phyloP scores from a whole-genome alignment of 2,329 filamentous ascomycete genomes.

The Lasiodiplodia sp. region DNA sequence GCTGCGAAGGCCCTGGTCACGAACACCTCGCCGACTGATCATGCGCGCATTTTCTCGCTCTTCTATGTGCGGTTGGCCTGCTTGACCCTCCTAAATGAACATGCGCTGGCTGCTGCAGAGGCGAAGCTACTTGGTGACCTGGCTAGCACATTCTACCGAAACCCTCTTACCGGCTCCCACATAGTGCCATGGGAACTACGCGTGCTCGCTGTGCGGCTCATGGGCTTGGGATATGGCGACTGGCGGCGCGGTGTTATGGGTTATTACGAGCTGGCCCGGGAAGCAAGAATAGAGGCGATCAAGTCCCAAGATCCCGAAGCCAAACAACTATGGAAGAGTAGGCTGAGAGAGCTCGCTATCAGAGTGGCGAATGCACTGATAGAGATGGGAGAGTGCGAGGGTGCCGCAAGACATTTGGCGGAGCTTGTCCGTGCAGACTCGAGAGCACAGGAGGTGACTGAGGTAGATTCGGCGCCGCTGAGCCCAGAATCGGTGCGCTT shows the following conservation, averaged over 20 bases:
- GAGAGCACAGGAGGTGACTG: constrained; percentile 54
- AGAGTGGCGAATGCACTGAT: constrained; percentile 71
- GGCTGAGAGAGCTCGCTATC: constrained; percentile 78
- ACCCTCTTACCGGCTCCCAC: constrained; percentile 55
- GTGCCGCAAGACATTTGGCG: constrained; percentile 76
- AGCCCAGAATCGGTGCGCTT: constrained; percentile 42
- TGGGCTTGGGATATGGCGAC: constrained; percentile 87
- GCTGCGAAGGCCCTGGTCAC: constrained; percentile 68
- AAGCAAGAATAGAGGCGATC: constrained; percentile 70
- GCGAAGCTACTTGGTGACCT: constrained; percentile 69
- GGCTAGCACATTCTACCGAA: constrained; percentile 59
- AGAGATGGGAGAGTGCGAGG: constrained; percentile 87
- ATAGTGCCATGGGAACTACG: constrained; percentile 89
- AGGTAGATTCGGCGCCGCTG: constrained; percentile 34
- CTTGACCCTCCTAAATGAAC: constrained; percentile 77
- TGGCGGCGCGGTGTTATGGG: constrained; percentile 84
- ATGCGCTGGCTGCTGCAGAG: constrained; percentile 64
- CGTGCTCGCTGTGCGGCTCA: constrained; percentile 81
- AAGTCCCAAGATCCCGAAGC: constrained; percentile 58
- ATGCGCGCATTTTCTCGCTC: constrained; percentile 74
- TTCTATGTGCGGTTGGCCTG: constrained; percentile 84
- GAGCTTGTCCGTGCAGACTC: constrained; percentile 59
- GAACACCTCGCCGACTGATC: constrained; percentile 61
- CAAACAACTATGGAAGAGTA: constrained; percentile 71
- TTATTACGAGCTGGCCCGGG: constrained; percentile 85